phyloP scores from a whole-genome alignment of 2,329 filamentous ascomycete genomes.

The Aspergillus alliaceus region DNA sequence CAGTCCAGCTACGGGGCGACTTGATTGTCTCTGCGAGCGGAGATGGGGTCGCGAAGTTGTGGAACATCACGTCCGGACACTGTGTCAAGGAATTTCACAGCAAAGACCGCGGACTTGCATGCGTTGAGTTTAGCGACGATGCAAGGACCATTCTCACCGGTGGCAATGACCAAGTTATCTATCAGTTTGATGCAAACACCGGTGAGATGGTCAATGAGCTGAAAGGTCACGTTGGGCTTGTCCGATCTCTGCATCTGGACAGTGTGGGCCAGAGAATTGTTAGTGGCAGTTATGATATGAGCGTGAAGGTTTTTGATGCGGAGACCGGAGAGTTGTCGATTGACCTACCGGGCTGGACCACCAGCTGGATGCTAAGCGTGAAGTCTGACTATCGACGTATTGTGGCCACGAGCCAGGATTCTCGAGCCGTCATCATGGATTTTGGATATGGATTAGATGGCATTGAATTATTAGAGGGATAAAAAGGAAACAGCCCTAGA shows the following conservation, averaged over 20 bases:
- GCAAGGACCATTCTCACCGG: constrained; percentile 91
- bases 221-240: constrained; percentile 78
- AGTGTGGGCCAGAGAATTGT: constrained; percentile 81
- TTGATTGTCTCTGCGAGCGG: constrained; percentile 91
- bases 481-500: constrained; percentile 6
- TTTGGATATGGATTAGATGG: constrained; percentile 67
- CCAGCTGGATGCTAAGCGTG: constrained; percentile 93
- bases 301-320: constrained; percentile 92
- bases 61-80: constrained; percentile 87
- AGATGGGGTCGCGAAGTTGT: constrained; percentile 89
- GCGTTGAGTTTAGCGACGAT: constrained; percentile 94
- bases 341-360: constrained; percentile 91
- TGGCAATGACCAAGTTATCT: constrained; percentile 92
- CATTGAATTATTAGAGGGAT: constrained; percentile 52
- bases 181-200: constrained; percentile 92
- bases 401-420: constrained; percentile 91
- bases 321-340: constrained; percentile 74
- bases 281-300: constrained; percentile 91
- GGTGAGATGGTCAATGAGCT: constrained; percentile 80
- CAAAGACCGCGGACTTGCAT: constrained; percentile 90
- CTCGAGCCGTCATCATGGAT: constrained; percentile 89
- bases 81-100: constrained; percentile 87
- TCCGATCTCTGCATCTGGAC: constrained; percentile 89
- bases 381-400: constrained; percentile 95
- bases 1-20: constrained; percentile 91